Conservation (phyloP, 148 eudicot species). For the Persicaria maculosa region DNA sequence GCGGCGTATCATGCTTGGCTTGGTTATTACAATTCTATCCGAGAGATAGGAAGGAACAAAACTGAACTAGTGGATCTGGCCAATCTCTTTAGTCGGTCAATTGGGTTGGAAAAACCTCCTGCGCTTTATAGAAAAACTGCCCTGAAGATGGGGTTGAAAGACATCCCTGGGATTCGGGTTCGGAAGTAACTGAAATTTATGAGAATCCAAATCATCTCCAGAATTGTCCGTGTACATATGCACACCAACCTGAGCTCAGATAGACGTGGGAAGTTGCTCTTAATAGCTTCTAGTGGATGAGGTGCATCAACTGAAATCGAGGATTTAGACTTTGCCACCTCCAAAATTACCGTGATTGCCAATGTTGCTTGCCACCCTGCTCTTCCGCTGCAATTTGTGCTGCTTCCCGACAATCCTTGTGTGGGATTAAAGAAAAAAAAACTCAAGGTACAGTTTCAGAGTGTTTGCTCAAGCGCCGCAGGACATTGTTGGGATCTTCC, state of each 20-base stretch:
- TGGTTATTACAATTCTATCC: slow-evolving; percentile 77
- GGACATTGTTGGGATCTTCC: not conserved
- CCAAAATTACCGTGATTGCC: not conserved
- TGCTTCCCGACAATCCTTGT: not conserved
- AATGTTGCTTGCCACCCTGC: not conserved
- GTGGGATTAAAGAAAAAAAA: not conserved
- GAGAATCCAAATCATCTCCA: not conserved
- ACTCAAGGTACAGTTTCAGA: not conserved
- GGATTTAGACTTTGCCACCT: too few species aligned
- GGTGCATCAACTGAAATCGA: not conserved
- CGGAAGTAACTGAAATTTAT: slow-evolving; percentile 32
- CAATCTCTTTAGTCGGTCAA: slow-evolving; percentile 54
- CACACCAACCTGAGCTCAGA: not conserved
- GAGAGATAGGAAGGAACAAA: slow-evolving; percentile 77
- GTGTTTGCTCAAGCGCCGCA: not conserved
- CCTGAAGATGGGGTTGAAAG: slow-evolving; percentile 85
- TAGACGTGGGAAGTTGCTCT: not conserved
- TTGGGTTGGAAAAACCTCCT: slow-evolving; percentile 77
- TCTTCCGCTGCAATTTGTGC: not conserved
- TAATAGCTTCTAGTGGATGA: not conserved
- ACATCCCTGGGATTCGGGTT: slow-evolving; percentile 73
- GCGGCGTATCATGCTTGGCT: slow-evolving; percentile 98
- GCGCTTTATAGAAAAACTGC: slow-evolving; percentile 71
- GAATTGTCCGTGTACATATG: not conserved
- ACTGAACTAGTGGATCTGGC: slow-evolving; percentile 76